phyloP scores from a whole-genome alignment of 2,329 filamentous ascomycete genomes.

The Clathrospora elynae region DNA sequence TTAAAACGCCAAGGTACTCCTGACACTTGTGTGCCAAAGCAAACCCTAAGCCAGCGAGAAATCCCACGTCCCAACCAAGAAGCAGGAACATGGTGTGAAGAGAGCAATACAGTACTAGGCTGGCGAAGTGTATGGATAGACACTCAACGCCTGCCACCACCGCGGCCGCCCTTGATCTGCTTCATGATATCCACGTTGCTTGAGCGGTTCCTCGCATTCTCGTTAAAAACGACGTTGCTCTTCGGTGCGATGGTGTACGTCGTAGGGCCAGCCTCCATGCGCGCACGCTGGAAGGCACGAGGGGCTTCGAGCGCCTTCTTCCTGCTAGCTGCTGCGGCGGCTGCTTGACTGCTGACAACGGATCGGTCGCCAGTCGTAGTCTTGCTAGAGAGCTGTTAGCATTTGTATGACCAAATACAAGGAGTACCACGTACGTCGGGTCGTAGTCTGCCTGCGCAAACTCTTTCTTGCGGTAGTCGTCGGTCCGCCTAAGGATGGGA shows the following conservation, averaged over 20 bases:
- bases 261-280: slow-evolving; percentile 62
- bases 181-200: slow-evolving; percentile 41
- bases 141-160: slow-evolving; percentile 30
- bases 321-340: slow-evolving; percentile 40
- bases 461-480: slow-evolving; percentile 92
- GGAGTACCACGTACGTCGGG: slow-evolving; percentile 52
- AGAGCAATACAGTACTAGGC: too few relatives aligned
- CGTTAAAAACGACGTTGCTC: slow-evolving; percentile 53
- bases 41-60: too few relatives aligned
- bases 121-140: too few relatives aligned
- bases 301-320: slow-evolving; percentile 60
- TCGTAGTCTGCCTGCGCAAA: slow-evolving; percentile 65
- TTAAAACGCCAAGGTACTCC: background rate
- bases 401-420: background rate
- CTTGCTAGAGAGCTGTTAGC: slow-evolving; percentile 30
- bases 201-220: slow-evolving; percentile 31
- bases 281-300: slow-evolving; percentile 61
- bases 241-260: slow-evolving; percentile 68
- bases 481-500: slow-evolving; percentile 89
- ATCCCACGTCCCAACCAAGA: background rate
- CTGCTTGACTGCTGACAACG: slow-evolving; percentile 44
- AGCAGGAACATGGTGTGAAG: background rate
- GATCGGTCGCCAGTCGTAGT: slow-evolving; percentile 8
- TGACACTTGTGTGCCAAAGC: background rate
- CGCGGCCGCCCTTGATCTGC: slow-evolving; percentile 35